These are phyloP conservation scores for Aquilaria malaccensis DNA, from an alignment of 345 rosid genomes.

Conservation along the genomic window DNA sequence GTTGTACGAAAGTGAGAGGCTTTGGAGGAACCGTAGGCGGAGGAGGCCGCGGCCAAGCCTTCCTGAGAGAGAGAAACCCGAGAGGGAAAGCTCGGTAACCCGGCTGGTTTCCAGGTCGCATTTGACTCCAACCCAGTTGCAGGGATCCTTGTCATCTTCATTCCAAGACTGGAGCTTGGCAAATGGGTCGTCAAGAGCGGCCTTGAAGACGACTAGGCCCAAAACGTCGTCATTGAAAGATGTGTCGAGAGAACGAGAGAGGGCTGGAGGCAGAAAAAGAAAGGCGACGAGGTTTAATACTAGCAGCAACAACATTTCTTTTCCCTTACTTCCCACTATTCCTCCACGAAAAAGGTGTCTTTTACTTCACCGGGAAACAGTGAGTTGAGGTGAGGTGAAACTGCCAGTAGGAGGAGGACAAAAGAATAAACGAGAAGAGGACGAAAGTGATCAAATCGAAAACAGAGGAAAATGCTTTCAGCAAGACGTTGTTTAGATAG, in stretches of 20 bases:
- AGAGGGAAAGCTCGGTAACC: slow-evolving; percentile 53
- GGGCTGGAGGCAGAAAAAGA: slow-evolving; percentile 12
- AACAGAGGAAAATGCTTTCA: background rate
- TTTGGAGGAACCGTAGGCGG: slow-evolving; percentile 48
- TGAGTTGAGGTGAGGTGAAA: background rate
- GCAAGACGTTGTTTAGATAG: background rate
- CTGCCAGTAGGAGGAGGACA: too few relatives aligned
- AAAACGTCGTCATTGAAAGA: slow-evolving; percentile 68
- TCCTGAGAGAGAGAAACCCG: slow-evolving; percentile 66
- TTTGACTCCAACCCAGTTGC: slow-evolving; percentile 63
- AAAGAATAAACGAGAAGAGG: background rate
- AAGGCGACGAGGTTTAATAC: slow-evolving; percentile 14
- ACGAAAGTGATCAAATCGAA: background rate
- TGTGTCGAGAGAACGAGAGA: slow-evolving; percentile 28
- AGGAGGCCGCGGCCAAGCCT: slow-evolving; percentile 68
- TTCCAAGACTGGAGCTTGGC: slow-evolving; percentile 65
- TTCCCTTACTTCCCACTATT: background rate
- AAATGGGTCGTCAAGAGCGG: slow-evolving; percentile 60
- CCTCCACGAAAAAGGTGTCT: background rate
- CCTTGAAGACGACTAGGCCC: slow-evolving; percentile 71
- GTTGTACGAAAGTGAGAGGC: slow-evolving; percentile 53
- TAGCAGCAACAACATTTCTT: slow-evolving; percentile 17
- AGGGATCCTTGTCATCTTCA: slow-evolving; percentile 55
- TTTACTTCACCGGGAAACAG: background rate
- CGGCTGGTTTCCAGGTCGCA: slow-evolving; percentile 51